Percentiles rank a stretch among this genome's conserved stretches.
These are phyloP conservation scores for Chrysoporthe puriensis DNA, from an alignment of 2,329 filamentous ascomycete species.

Conservation along the genomic window DNA sequence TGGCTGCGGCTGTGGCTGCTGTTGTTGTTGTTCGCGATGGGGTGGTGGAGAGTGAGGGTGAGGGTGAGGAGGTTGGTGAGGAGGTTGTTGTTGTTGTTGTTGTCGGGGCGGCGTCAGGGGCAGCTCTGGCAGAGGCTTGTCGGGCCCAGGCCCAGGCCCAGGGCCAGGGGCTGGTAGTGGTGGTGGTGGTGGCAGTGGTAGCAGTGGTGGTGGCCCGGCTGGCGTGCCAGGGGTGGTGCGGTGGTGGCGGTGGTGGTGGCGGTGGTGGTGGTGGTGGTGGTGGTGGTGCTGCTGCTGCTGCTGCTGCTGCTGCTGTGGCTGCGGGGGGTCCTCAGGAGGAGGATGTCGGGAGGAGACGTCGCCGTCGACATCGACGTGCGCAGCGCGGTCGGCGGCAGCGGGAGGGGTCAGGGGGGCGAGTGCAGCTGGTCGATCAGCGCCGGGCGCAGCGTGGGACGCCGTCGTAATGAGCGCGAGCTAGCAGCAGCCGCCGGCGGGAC, in stretches of 20 bases:
- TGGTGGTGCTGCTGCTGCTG: background rate
- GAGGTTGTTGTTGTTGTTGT: background rate
- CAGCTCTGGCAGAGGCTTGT: conserved; percentile 3
- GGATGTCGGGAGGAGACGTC: conserved; percentile 33
- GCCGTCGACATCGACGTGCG: conserved; percentile 12
- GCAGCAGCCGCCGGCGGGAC: conserved; percentile 44
- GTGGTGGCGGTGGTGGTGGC: conserved; percentile 4
- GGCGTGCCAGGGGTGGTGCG: conserved; percentile 11
- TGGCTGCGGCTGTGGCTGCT: conserved; percentile 33
- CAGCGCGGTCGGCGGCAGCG: background rate
- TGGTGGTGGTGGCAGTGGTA: background rate
- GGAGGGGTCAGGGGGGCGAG: conserved; percentile 20
- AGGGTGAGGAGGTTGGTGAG: background rate
- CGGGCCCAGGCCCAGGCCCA: conserved; percentile 29
- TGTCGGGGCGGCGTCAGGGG: background rate
- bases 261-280: too few species aligned
- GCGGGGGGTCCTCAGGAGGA: conserved; percentile 30
- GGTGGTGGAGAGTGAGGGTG: background rate
- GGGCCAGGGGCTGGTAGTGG: conserved; percentile 17
- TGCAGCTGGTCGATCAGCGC: conserved; percentile 30
- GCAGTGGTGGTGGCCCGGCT: too few species aligned
- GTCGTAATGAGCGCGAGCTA: conserved; percentile 44
- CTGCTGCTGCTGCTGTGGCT: conserved; percentile 10
- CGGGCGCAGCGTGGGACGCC: conserved; percentile 48
- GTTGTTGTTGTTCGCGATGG: background rate